Percentiles rank a stretch among this genome's conserved stretches.
Conservation (phyloP, 2,329 filamentous ascomycete species). For the Aureobasidium musti region DNA sequence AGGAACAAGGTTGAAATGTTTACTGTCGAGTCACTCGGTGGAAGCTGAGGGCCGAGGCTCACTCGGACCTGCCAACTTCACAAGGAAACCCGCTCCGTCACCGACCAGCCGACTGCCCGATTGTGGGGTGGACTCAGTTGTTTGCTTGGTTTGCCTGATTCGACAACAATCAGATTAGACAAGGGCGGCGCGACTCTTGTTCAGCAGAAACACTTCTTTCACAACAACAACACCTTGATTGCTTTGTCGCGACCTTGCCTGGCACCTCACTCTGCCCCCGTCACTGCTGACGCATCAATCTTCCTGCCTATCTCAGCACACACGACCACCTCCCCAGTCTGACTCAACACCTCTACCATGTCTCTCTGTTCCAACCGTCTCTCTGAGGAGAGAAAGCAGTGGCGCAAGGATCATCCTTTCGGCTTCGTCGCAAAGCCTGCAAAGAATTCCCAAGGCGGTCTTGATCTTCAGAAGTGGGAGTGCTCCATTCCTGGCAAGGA, state of each 20-base stretch:
- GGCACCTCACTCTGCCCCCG: neutral
- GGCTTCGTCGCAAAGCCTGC: constrained; percentile 92
- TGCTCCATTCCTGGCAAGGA: constrained; percentile 95
- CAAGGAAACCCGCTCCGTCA: constrained; percentile 13
- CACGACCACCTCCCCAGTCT: neutral
- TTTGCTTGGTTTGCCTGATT: constrained; percentile 4
- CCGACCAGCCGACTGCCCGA: too few species aligned
- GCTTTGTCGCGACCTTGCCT: neutral
- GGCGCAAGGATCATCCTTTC: constrained; percentile 95
- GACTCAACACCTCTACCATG: constrained; percentile 54
- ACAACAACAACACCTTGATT: neutral
- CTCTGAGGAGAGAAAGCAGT: constrained; percentile 91
- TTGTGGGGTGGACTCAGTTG: neutral
- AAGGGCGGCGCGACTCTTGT: neutral
- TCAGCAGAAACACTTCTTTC: neutral
- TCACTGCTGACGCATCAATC: neutral
- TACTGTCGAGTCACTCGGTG: neutral
- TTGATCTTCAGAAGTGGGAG: constrained; percentile 95
- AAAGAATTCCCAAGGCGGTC: constrained; percentile 73
- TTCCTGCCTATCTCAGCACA: neutral
- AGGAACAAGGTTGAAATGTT: neutral
- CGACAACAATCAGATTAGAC: constrained; percentile 9
- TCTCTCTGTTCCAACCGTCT: constrained; percentile 85
- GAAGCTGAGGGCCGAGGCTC: neutral
- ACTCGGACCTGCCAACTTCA: constrained; percentile 4